These are phyloP conservation scores for Malassezia obtusa DNA, from an alignment of 1,284 basidiomycete species.

Conservation along the genomic window DNA sequence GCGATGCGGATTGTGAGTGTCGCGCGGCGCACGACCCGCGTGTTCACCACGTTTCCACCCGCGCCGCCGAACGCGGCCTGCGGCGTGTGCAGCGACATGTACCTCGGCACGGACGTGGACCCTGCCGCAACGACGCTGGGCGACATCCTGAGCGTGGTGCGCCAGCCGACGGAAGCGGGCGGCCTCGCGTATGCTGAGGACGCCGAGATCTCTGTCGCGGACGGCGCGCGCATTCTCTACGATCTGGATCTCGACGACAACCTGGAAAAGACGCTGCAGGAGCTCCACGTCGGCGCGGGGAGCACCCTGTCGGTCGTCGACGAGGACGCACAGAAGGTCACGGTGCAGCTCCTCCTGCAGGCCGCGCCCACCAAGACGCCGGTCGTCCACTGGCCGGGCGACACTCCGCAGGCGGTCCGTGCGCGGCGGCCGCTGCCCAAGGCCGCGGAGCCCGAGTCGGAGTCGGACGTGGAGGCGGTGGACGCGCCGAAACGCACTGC, in stretches of 20 bases:
- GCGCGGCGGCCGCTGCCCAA: slow-evolving; percentile 28
- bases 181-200: slow-evolving; percentile 22
- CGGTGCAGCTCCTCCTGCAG: slow-evolving; percentile 29
- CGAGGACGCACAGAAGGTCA: slow-evolving; percentile 55
- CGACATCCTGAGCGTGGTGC: slow-evolving; percentile 56
- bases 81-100: slow-evolving; percentile 76
- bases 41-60: slow-evolving; percentile 19
- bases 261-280: slow-evolving; percentile 60
- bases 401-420: not conserved
- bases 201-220: slow-evolving; percentile 52
- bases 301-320: slow-evolving; percentile 78
- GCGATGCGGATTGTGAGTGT: slow-evolving; percentile 24
- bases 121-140: not conserved
- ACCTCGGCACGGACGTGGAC: slow-evolving; percentile 56
- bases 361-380: not conserved
- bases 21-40: slow-evolving; percentile 18
- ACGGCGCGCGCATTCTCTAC: slow-evolving; percentile 68
- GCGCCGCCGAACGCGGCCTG: slow-evolving; percentile 52
- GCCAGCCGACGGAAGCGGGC: slow-evolving; percentile 60
- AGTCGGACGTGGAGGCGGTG: slow-evolving; percentile 64
- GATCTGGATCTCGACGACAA: slow-evolving; percentile 89
- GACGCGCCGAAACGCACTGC: slow-evolving; percentile 55
- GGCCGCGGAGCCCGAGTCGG: slow-evolving; percentile 68
- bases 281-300: slow-evolving; percentile 58
- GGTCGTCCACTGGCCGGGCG: not conserved